Evolutionary conservation across 1,139 yeast genomes (phyloP).

Genomic region (Taphrina flavorubra): DNA sequence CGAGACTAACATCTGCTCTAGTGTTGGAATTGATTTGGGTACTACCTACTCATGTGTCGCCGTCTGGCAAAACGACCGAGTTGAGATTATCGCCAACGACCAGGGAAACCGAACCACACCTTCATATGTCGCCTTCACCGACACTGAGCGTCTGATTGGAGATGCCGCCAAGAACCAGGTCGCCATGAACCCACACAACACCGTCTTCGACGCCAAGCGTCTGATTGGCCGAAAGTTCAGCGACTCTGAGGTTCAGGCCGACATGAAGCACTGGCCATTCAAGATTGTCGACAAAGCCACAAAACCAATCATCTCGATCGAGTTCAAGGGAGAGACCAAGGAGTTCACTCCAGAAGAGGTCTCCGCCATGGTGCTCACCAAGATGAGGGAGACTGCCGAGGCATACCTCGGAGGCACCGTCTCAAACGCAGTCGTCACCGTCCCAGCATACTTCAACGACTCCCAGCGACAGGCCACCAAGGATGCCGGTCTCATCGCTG

Average conservation of each 20-base stretch:
- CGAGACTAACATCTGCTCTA: slow-evolving; percentile 10
- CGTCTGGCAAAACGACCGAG: slow-evolving; percentile 69
- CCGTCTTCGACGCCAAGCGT: slow-evolving; percentile 96
- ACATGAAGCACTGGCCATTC: slow-evolving; percentile 95
- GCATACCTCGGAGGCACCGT: slow-evolving; percentile 85
- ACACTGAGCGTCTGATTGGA: slow-evolving; percentile 95
- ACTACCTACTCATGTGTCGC: slow-evolving; percentile 94
- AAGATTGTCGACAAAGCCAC: slow-evolving; percentile 84
- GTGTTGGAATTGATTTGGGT: slow-evolving; percentile 81
- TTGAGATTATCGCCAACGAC: slow-evolving; percentile 94
- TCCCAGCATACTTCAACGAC: slow-evolving; percentile 94
- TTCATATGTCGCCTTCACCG: slow-evolving; percentile 94
- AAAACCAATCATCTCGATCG: slow-evolving; percentile 88
- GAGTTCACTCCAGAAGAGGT: slow-evolving; percentile 94
- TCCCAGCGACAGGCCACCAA: slow-evolving; percentile 97
- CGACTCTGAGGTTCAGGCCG: slow-evolving; percentile 88
- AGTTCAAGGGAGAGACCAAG: slow-evolving; percentile 92
- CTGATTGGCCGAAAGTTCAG: slow-evolving; percentile 90
- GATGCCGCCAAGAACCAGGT: slow-evolving; percentile 99
- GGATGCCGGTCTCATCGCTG: slow-evolving; percentile 96
- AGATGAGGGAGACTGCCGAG: slow-evolving; percentile 96
- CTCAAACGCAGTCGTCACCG: slow-evolving; percentile 89
- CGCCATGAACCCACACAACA: slow-evolving; percentile 94
- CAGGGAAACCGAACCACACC: slow-evolving; percentile 99
- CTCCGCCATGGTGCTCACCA: slow-evolving; percentile 90